Conservation (phyloP, 441 rosid species). For the Eruca vesicaria region DNA sequence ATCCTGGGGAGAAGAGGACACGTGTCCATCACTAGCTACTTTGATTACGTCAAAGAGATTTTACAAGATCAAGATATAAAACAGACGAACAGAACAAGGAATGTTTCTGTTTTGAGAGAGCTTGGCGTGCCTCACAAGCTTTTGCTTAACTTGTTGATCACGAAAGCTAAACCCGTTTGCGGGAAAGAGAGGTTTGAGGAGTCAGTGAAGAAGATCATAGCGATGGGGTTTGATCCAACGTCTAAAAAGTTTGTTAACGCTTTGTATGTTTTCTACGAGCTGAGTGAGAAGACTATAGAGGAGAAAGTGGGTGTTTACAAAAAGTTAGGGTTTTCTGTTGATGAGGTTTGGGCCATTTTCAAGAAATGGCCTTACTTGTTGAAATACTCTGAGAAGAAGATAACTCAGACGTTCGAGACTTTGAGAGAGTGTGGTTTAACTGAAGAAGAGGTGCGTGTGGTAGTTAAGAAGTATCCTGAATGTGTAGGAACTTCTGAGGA, state of each 20-base stretch:
- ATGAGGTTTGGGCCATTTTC: slow-evolving; percentile 32
- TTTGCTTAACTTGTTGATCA: slow-evolving; percentile 19
- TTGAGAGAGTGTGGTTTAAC: slow-evolving; percentile 31
- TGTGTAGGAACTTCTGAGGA: slow-evolving; percentile 35
- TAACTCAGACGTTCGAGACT: slow-evolving; percentile 18
- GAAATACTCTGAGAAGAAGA: slow-evolving; percentile 35
- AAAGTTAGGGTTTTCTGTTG: slow-evolving; percentile 30
- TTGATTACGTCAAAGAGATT: slow-evolving; percentile 27
- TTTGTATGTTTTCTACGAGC: slow-evolving; percentile 20
- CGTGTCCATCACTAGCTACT: not conserved
- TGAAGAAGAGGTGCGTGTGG: slow-evolving; percentile 12
- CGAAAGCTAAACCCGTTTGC: slow-evolving; percentile 15
- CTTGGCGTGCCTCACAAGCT: slow-evolving; percentile 37
- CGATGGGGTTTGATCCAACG: slow-evolving; percentile 27
- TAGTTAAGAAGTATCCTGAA: slow-evolving; percentile 35
- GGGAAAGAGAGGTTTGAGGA: slow-evolving; percentile 27
- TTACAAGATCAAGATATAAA: not conserved
- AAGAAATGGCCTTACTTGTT: slow-evolving; percentile 37
- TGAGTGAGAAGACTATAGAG: slow-evolving; percentile 13
- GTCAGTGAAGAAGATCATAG: slow-evolving; percentile 23
- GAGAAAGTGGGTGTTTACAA: slow-evolving; percentile 19
- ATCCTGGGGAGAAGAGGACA: slow-evolving; percentile 10
- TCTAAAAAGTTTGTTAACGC: slow-evolving; percentile 20
- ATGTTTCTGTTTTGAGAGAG: slow-evolving; percentile 32
- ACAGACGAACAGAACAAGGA: slow-evolving; percentile 20